Conservation (phyloP, 257 asterid species). For the Solanum dulcamara region DNA sequence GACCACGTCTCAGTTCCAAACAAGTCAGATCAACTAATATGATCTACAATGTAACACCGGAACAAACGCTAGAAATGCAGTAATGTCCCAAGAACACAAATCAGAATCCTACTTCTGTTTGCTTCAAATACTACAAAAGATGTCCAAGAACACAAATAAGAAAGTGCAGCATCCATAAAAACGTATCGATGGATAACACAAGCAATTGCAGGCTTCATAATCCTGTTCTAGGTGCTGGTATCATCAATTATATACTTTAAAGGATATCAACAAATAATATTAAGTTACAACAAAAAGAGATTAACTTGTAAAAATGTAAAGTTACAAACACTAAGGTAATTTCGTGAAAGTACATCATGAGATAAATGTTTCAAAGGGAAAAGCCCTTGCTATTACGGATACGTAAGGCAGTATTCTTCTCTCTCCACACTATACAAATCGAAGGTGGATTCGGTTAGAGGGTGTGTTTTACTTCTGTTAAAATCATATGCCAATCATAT, state of each 20-base stretch:
- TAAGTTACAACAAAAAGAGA: background rate
- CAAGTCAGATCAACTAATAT: background rate
- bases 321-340: background rate
- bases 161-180: background rate
- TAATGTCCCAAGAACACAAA: too few relatives aligned
- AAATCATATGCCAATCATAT: conserved; percentile 19
- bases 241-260: too few relatives aligned
- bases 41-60: conserved; percentile 52
- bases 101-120: background rate
- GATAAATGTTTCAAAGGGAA: background rate
- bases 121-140: background rate
- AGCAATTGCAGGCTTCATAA: too few relatives aligned
- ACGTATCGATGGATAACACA: too few relatives aligned
- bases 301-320: background rate
- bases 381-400: background rate
- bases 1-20: background rate
- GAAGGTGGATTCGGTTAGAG: conserved; percentile 40
- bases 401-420: conserved; percentile 26
- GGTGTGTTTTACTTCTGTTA: conserved; percentile 10
- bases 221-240: too few relatives aligned
- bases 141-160: background rate
- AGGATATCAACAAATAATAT: background rate
- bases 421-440: conserved; percentile 46
- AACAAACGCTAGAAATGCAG: too few relatives aligned
- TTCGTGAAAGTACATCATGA: background rate